These are phyloP conservation scores for Aspergillus latus DNA, from an alignment of 2,329 filamentous ascomycete species.

Conservation along the genomic window DNA sequence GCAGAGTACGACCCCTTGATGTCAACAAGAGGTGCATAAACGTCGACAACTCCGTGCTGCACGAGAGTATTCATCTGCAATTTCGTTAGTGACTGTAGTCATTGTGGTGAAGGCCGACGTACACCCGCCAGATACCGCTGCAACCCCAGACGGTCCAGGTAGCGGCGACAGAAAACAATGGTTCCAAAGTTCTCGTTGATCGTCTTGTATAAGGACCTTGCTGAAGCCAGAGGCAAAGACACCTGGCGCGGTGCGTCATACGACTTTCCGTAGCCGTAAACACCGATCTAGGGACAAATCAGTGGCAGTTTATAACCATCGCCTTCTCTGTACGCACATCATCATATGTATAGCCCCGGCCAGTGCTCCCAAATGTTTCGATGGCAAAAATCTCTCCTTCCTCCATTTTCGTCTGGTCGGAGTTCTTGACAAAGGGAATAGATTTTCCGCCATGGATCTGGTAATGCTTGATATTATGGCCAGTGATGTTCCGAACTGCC, in stretches of 20 bases:
- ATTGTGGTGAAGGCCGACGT: conserved; percentile 23
- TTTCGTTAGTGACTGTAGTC: conserved; percentile 18
- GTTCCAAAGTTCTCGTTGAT: conserved; percentile 65
- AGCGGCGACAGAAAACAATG: conserved; percentile 61
- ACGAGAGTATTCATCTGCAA: conserved; percentile 60
- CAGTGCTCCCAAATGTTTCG: conserved; percentile 59
- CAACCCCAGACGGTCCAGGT: conserved; percentile 63
- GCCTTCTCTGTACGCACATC: conserved; percentile 38
- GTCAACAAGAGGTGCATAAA: conserved; percentile 59
- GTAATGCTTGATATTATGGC: conserved; percentile 56
- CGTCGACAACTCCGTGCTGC: conserved; percentile 57
- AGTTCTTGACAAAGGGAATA: conserved; percentile 56
- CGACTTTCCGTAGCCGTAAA: conserved; percentile 55
- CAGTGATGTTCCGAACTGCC: conserved; percentile 55
- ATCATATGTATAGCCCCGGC: conserved; percentile 50
- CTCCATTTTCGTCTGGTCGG: conserved; percentile 55
- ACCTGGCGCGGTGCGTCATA: conserved; percentile 36
- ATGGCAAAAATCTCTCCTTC: conserved; percentile 60
- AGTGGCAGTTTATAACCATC: not conserved
- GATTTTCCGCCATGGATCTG: conserved; percentile 58
- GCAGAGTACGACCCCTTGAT: conserved; percentile 62
- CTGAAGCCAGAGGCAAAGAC: conserved; percentile 51
- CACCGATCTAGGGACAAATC: conserved; percentile 40
- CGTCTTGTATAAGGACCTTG: conserved; percentile 57
- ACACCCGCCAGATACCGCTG: conserved; percentile 61